Base-by-base conservation (phyloP, 495 filamentous ascomycete species). In the Cercophora sp. region DNA sequence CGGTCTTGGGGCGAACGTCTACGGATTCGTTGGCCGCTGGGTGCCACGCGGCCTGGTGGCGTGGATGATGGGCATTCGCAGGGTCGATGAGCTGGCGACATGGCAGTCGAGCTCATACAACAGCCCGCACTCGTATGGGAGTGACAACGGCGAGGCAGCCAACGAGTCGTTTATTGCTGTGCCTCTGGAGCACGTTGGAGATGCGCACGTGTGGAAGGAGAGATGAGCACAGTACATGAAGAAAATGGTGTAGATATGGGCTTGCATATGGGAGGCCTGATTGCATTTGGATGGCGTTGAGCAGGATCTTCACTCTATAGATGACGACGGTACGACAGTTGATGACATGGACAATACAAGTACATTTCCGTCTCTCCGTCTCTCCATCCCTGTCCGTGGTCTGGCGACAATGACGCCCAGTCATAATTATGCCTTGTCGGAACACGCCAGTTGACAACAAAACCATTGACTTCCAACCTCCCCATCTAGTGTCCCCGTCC, bases 1-100 rank as follows among this genome's bases (percentile, higher is more conserved):
- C 13, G 93, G 93, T 8, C 76, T 87, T 41, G 94, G 93, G 4
- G 88, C 87, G 10, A 65, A 82, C 40, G 74, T 87, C 0, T 97
- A 98, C 68, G 85, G 85, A n/a, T 71, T 95, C 27, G 84, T 97
- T 1, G 94, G 93, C 2, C 77, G 80, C 13, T 94, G 85, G 84
- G 79, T 85, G n/a, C 93, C 93, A 8, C 73, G 78, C 15, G 80
- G 84, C 5, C 37, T 96, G 24, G 87, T 96, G 19, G 82, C 80
- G 15, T 89, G 88, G 86, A 96, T 97, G 88, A 81, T 96, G 78
- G 87, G 91, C 1, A 79, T 88, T 26, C 70, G 80, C 34, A 72
- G 70, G 43, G 80, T 79, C 4, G 72, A 73, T 48, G 62, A 76
- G 59, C 62, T 79, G 39, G 69, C 68, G 47, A 63, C 71, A 11